Evolutionary conservation across 176 grass and related monocot genomes (phyloP).

Genomic region (Dendrocalamus sinicus): DNA sequence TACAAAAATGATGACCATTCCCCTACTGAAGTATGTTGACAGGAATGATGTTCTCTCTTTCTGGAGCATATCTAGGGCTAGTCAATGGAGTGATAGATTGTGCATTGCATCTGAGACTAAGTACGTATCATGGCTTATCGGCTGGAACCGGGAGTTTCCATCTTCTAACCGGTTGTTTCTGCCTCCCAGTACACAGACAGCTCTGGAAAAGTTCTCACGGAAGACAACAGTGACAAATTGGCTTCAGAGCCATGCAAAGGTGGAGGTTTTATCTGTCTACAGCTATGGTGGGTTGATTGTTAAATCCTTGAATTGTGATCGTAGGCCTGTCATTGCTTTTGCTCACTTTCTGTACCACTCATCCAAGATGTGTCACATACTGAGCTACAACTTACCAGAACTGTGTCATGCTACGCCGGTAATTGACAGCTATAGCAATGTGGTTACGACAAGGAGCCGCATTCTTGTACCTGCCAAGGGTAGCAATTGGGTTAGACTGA

Average conservation of each 20-base stretch:
- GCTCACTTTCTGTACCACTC: slow-evolving; percentile 71
- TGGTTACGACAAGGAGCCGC: slow-evolving; percentile 9
- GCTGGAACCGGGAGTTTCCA: slow-evolving; percentile 64
- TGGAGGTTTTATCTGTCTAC: slow-evolving; percentile 49
- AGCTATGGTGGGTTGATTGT: slow-evolving; percentile 38
- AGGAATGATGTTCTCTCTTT: slow-evolving; percentile 35
- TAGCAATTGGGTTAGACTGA: slow-evolving; percentile 66
- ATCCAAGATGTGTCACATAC: not conserved
- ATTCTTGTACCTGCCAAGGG: slow-evolving; percentile 71
- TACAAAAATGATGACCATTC: slow-evolving; percentile 53
- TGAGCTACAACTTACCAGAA: not conserved
- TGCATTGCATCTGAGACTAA: slow-evolving; percentile 51
- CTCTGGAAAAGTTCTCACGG: slow-evolving; percentile 16
- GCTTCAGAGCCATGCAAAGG: slow-evolving; percentile 42
- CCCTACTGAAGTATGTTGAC: slow-evolving; percentile 62
- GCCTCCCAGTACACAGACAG: slow-evolving; percentile 33
- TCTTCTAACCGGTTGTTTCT: slow-evolving; percentile 49
- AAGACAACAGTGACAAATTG: slow-evolving; percentile 37
- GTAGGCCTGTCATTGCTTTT: slow-evolving; percentile 48
- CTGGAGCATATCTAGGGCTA: slow-evolving; percentile 49
- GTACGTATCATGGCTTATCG: slow-evolving; percentile 57
- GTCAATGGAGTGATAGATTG: slow-evolving; percentile 16
- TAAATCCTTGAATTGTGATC: slow-evolving; percentile 20
- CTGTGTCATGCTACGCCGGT: slow-evolving; percentile 40
- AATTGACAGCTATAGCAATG: slow-evolving; percentile 54